Evolutionary conservation across 345 rosid species (phyloP).

Genomic region (Pistacia atlantica): DNA sequence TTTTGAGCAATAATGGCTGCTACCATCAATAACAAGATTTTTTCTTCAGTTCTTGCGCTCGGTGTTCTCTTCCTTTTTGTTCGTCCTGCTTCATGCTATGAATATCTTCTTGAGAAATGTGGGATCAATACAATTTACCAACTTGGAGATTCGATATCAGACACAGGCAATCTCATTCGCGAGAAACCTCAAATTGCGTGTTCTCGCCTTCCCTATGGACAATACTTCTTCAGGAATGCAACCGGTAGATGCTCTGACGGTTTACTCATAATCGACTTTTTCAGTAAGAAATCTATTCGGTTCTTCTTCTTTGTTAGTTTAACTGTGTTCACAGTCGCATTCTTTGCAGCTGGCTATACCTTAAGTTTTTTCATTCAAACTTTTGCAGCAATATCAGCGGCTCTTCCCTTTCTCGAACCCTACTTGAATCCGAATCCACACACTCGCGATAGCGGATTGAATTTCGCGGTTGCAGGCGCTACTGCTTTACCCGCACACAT

Average conservation of each 20-base stretch:
- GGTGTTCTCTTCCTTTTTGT: neutral
- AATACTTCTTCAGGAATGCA: conserved; percentile 1
- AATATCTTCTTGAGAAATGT: neutral
- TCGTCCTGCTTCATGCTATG: neutral
- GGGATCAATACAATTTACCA: conserved; percentile 22
- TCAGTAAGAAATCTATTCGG: conserved; percentile 12
- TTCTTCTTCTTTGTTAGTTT: neutral
- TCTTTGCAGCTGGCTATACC: neutral
- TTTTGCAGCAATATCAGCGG: conserved; percentile 16
- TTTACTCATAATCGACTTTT: conserved; percentile 25
- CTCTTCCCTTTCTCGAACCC: conserved; percentile 33
- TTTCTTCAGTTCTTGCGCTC: conserved; percentile 3
- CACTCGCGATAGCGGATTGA: conserved; percentile 23
- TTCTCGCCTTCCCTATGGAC: conserved; percentile 25
- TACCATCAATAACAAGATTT: neutral
- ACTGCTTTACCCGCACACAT: conserved; percentile 29
- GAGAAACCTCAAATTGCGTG: conserved; percentile 6
- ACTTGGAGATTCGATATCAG: conserved; percentile 16
- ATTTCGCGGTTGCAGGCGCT: conserved; percentile 41
- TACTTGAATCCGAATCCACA: conserved; percentile 25
- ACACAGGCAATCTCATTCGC: conserved; percentile 20
- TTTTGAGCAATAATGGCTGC: neutral
- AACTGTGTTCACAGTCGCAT: neutral
- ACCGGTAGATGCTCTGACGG: conserved; percentile 39
- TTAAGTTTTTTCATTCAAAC: neutral